Conservation (phyloP, 2,329 filamentous ascomycete species). For the Polychaeton citri region DNA sequence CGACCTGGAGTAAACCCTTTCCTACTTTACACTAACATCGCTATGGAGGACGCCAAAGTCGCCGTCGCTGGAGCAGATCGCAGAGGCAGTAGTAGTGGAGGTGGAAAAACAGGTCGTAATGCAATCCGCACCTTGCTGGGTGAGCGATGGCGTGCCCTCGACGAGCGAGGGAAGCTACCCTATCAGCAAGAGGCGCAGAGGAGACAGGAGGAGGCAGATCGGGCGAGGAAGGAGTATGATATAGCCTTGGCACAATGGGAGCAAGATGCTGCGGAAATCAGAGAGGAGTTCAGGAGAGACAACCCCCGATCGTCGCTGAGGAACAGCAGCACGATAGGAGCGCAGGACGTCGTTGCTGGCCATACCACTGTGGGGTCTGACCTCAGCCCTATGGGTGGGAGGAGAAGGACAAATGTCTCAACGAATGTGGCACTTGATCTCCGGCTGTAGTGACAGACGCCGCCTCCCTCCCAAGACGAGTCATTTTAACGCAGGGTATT, state of each 20-base stretch:
- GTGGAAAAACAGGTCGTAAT: constrained; percentile 52
- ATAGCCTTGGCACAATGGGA: constrained; percentile 60
- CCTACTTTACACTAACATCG: constrained; percentile 72
- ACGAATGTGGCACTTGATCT: neutral
- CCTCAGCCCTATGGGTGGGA: too few relatives aligned
- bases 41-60: constrained; percentile 48
- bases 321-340: too few relatives aligned
- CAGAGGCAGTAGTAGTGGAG: constrained; percentile 31
- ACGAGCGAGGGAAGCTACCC: constrained; percentile 56
- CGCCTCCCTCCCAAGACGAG: too few relatives aligned
- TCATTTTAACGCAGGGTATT: too few relatives aligned
- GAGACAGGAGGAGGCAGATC: constrained; percentile 53
- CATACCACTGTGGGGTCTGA: too few relatives aligned
- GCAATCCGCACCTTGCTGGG: constrained; percentile 78
- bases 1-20: constrained; percentile 76
- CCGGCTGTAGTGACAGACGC: neutral
- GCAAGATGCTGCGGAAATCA: constrained; percentile 40
- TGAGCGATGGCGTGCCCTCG: constrained; percentile 76
- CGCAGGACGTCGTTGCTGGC: too few relatives aligned
- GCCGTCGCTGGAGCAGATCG: constrained; percentile 52
- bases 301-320: too few relatives aligned
- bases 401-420: neutral
- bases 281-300: constrained; percentile 27
- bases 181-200: constrained; percentile 62
- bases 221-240: constrained; percentile 46